A percentile compares a stretch with the other conserved stretches of the same genome.
Conservation (phyloP, 768 basidiomycete genomes). For the Serendipita sp. region DNA sequence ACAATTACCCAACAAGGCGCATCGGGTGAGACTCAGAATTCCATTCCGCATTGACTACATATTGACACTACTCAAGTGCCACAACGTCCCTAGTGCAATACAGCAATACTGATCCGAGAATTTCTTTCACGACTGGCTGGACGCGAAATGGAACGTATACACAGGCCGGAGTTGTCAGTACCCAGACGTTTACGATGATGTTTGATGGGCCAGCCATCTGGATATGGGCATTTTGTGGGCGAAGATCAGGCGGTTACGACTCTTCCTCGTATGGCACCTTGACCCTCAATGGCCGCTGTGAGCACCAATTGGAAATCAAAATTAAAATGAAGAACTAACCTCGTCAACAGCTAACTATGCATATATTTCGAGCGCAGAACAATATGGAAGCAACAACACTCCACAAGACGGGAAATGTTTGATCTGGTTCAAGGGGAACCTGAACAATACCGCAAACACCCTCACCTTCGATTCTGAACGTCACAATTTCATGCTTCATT, state of each 20-base stretch:
- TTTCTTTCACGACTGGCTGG: neutral
- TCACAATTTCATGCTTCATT: neutral
- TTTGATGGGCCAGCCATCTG: neutral
- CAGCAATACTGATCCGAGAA: neutral
- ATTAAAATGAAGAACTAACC: neutral
- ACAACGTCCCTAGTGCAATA: neutral
- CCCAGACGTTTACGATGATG: neutral
- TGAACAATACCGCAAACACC: neutral
- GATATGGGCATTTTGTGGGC: neutral
- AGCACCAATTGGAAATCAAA: neutral
- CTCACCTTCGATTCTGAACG: neutral
- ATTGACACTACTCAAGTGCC: neutral
- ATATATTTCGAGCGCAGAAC: neutral
- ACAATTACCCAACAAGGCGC: neutral
- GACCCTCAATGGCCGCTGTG: neutral
- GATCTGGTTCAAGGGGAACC: neutral
- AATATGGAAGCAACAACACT: neutral
- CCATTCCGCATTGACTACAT: neutral
- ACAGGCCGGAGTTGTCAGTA: neutral
- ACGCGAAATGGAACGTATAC: neutral
- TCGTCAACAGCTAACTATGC: neutral
- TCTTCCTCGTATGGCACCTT: neutral
- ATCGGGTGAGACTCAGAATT: neutral
- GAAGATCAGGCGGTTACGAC: neutral
- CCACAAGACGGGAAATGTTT: neutral